Evolutionary conservation across 2,329 filamentous ascomycete genomes (phyloP).

Genomic region (Drechslerella dactyloides): DNA sequence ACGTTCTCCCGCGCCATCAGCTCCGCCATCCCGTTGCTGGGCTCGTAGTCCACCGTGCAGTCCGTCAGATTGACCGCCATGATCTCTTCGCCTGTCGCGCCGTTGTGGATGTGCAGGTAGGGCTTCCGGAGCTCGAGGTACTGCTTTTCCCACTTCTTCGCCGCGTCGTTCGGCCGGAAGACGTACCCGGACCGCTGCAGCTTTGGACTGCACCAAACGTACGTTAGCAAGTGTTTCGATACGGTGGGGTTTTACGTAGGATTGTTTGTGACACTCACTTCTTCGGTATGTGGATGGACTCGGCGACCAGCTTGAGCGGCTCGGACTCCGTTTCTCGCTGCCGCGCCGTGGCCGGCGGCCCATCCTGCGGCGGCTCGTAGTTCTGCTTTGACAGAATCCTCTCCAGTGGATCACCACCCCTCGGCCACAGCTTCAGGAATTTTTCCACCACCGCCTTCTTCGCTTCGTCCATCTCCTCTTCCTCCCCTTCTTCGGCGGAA

Average conservation of each 20-base stretch:
- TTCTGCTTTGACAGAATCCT: slow-evolving; percentile 60
- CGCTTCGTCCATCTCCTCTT: slow-evolving; percentile 61
- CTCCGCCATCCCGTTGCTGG: slow-evolving; percentile 72
- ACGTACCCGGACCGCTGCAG: slow-evolving; percentile 86
- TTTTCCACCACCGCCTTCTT: slow-evolving; percentile 64
- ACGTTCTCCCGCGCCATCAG: slow-evolving; percentile 73
- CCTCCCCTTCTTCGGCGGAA: slow-evolving; percentile 56
- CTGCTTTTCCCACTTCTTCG: slow-evolving; percentile 84
- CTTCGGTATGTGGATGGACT: slow-evolving; percentile 55
- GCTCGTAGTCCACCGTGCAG: slow-evolving; percentile 88
- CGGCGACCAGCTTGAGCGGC: slow-evolving; percentile 55
- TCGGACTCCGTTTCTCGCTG: slow-evolving; percentile 46
- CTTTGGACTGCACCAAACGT: slow-evolving; percentile 56
- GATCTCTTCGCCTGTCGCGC: slow-evolving; percentile 85
- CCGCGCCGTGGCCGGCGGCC: slow-evolving; percentile 56
- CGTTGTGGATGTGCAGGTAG: slow-evolving; percentile 88
- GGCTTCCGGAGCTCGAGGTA: slow-evolving; percentile 91
- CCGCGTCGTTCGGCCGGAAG: slow-evolving; percentile 80
- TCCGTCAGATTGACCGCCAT: slow-evolving; percentile 87
- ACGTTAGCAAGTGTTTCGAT: slow-evolving; percentile 37
- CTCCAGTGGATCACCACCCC: slow-evolving; percentile 54
- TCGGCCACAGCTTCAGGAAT: slow-evolving; percentile 70
- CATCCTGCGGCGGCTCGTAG: slow-evolving; percentile 73
- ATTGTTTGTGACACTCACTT: slow-evolving; percentile 56
- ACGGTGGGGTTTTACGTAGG: too few species aligned